These are phyloP conservation scores for Trichoderma hamatum DNA, from an alignment of 2,329 filamentous ascomycete genomes.

Conservation along the genomic window DNA sequence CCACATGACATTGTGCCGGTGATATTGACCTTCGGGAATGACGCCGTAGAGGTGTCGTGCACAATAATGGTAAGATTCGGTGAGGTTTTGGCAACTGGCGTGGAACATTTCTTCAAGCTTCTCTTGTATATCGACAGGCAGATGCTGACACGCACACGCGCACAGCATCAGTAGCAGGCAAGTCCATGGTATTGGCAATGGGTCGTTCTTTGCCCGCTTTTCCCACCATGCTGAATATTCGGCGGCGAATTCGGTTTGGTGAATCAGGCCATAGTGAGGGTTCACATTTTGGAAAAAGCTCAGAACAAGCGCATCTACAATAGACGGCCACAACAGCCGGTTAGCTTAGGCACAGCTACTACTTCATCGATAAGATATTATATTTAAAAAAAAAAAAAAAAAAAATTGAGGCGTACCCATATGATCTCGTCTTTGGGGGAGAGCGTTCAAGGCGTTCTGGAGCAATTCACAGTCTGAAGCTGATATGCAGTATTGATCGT, in stretches of 20 bases:
- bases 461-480: not conserved
- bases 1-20: conserved; percentile 37
- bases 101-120: conserved; percentile 33
- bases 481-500: not conserved
- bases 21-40: conserved; percentile 36
- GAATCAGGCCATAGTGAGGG: conserved; percentile 41
- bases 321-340: not conserved
- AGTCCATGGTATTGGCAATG: conserved; percentile 37
- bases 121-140: conserved; percentile 31
- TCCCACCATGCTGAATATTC: conserved; percentile 41
- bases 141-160: conserved; percentile 38
- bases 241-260: conserved; percentile 36
- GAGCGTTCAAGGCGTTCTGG: not conserved
- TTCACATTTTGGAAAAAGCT: conserved; percentile 39
- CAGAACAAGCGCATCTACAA: conserved; percentile 36
- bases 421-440: not conserved
- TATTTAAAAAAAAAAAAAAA: not conserved
- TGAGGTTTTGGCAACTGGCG: conserved; percentile 30
- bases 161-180: conserved; percentile 38
- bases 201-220: conserved; percentile 28
- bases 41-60: conserved; percentile 35
- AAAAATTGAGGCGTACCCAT: not conserved
- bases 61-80: conserved; percentile 34
- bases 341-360: not conserved
- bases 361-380: not conserved